phyloP scores from a whole-genome alignment of 768 basidiomycete species.

The Zangia roseola region DNA sequence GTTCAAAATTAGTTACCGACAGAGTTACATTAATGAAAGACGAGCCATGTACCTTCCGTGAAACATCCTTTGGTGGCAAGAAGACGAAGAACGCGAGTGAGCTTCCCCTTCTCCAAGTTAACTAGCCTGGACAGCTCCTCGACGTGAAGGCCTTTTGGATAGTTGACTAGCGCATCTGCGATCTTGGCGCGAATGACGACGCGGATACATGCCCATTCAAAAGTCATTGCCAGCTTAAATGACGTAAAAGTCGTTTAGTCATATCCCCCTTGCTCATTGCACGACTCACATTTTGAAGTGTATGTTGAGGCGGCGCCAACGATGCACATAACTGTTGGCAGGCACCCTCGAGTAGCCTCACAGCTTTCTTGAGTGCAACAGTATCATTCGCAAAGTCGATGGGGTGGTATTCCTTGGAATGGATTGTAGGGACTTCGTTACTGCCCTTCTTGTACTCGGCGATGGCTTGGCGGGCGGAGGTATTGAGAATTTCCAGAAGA shows the following conservation, averaged over 20 bases:
- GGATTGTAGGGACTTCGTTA: constrained; percentile 23
- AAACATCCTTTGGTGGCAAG: constrained; percentile 33
- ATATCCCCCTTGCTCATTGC: not conserved
- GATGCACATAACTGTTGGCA: too few species aligned
- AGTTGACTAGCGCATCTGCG: constrained; percentile 24
- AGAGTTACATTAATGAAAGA: not conserved
- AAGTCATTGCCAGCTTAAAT: constrained; percentile 18
- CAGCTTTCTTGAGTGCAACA: too few species aligned
- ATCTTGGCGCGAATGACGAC: constrained; percentile 25
- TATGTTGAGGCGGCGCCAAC: constrained; percentile 30
- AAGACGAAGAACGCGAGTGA: constrained; percentile 29
- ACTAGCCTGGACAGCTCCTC: constrained; percentile 24
- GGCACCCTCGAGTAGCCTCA: too few species aligned
- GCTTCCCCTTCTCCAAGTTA: too few species aligned
- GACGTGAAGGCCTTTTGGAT: constrained; percentile 30
- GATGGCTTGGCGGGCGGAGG: constrained; percentile 26
- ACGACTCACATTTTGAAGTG: constrained; percentile 22
- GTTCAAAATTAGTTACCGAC: too few species aligned
- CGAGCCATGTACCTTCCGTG: constrained; percentile 26
- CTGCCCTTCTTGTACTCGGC: constrained; percentile 24
- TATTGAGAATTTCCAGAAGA: constrained; percentile 32
- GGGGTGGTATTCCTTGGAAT: constrained; percentile 22
- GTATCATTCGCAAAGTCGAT: constrained; percentile 20
- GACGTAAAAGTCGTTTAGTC: not conserved
- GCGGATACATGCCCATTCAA: constrained; percentile 27